Base-by-base conservation (phyloP, 768 basidiomycete species). In the Crucibulum laeve region DNA sequence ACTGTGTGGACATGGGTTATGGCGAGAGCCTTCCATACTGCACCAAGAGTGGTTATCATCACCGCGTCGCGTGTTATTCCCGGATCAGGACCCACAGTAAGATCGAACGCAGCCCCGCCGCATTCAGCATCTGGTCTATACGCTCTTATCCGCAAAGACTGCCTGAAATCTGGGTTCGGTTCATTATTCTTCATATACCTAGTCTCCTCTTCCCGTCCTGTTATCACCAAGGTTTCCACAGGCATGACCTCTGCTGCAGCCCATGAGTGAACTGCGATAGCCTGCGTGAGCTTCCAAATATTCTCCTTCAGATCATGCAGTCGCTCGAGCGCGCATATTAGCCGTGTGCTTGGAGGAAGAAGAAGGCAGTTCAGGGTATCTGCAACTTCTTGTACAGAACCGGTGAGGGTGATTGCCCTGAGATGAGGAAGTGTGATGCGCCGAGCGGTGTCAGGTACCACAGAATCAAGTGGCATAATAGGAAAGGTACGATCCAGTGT, bases 401-500 rank as follows among this genome's bases (percentile, higher is more conserved):
- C 67, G 4, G 54, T 53, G n/a, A 70, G 46, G 15, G 52, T 56
- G n/a, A 68, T 42, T 2, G 45, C 46, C 37, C 49, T 50, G 30
- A 70, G 49, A 26, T 55, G 57, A 23, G 61, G 57, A 19, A 68
- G 51, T 19, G 53, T 38, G 26, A 62, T 50, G 25, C 46, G 48
- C 10, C 46, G 55, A 28, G 53, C 54, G 18, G 52, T 26, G 30
- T 45, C 41, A 34, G 30, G 32, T 15, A 44, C 40, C 17, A 53
- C 52, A 10, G 53, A 35, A 47, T 1, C 36, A 42, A 19, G 53
- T 54, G 28, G 53, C 25, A 53, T 57, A 40, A 61, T 60, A 1
- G 64, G 65, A 40, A 67, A 68, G 22, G 62, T 61, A 18, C 55
- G 58, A 42, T 60, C 51, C 18, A 71, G 59, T 14, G 58, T 63